Evolutionary conservation across 1,284 basidiomycete genomes (phyloP).

Genomic region (Ustilago cynodontis): DNA sequence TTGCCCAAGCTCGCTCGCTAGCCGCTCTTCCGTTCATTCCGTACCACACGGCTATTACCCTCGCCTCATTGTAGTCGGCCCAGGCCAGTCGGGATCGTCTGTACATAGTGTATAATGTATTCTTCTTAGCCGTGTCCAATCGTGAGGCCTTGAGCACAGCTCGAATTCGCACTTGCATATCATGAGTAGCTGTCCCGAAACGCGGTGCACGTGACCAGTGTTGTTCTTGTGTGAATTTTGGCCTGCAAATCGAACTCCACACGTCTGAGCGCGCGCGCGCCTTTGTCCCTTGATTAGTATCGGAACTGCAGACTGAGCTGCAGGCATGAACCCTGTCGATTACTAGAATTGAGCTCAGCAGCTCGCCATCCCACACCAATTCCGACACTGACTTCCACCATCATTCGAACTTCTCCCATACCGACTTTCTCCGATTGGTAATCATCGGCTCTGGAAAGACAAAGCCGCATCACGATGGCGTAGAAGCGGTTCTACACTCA

Average conservation of each 20-base stretch:
- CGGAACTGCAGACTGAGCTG: neutral
- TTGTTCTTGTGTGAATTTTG: slow-evolving; percentile 28
- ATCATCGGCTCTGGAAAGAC: neutral
- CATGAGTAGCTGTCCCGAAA: neutral
- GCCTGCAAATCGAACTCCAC: neutral
- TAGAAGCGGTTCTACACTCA: neutral
- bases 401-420: neutral
- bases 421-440: neutral
- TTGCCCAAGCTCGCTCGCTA: neutral
- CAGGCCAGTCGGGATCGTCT: neutral
- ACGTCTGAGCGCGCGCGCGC: slow-evolving; percentile 22
- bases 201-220: slow-evolving; percentile 43
- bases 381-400: neutral
- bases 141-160: too few species aligned
- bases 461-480: neutral
- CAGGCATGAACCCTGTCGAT: neutral
- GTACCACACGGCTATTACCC: neutral
- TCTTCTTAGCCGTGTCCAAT: neutral
- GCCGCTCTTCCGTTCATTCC: neutral
- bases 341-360: neutral
- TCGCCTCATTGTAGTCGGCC: too few species aligned
- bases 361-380: neutral
- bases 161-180: too few species aligned
- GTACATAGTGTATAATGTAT: slow-evolving; percentile 7
- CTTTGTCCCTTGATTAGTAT: neutral